Conservation (phyloP, 441 rosid genomes). For the Heliophila coronopifolia region DNA sequence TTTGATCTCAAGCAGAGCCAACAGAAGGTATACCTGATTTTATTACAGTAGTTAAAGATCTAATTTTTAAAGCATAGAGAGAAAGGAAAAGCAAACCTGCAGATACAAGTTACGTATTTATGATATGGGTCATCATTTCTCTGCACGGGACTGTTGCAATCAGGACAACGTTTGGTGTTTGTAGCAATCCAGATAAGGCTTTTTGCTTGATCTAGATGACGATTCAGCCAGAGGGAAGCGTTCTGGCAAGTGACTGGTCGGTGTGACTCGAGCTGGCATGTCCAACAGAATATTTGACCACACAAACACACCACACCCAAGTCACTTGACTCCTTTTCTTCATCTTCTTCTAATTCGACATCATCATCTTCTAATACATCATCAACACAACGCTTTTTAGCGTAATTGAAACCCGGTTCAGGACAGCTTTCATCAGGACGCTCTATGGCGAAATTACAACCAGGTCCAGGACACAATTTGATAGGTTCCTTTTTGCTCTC, state of each 20-base stretch:
- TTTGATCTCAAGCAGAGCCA: constrained; percentile 4
- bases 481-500: not conserved
- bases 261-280: constrained; percentile 21
- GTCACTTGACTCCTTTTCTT: not conserved
- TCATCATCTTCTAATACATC: too few species aligned
- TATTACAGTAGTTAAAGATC: not conserved
- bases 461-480: constrained; percentile 16
- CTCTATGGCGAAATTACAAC: constrained; percentile 11
- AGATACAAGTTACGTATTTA: constrained; percentile 2
- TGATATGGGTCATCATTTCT: not conserved
- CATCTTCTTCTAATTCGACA: too few species aligned
- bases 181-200: not conserved
- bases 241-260: constrained; percentile 9
- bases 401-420: too few species aligned
- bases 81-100: constrained; percentile 13
- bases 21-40: constrained; percentile 9
- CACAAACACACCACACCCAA: constrained; percentile 21
- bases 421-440: too few species aligned
- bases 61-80: not conserved
- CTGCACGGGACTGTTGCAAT: not conserved
- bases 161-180: constrained; percentile 15
- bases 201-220: not conserved
- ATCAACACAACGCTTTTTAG: too few species aligned
- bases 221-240: constrained; percentile 9
- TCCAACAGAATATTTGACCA: constrained; percentile 20